Conservation (phyloP, 768 basidiomycete genomes). For the Boletus sp. region DNA sequence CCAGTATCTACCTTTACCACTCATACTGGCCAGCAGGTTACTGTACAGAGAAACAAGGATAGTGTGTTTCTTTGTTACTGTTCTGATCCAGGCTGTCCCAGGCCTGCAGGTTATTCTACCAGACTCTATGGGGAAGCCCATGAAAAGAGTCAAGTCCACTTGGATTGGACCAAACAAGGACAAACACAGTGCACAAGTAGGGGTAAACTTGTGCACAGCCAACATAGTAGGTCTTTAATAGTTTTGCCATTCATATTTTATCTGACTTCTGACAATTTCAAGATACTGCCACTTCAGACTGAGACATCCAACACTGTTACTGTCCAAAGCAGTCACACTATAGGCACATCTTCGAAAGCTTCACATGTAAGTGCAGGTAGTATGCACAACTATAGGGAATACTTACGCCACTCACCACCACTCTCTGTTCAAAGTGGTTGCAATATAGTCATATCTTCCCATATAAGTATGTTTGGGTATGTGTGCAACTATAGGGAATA, state of each 20-base stretch:
- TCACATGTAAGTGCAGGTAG: too few relatives aligned
- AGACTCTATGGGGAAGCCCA: not conserved
- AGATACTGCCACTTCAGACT: too few relatives aligned
- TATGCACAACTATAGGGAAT: too few relatives aligned
- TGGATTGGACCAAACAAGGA: not conserved
- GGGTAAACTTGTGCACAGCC: not conserved
- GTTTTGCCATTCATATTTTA: too few relatives aligned
- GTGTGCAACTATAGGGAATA: too few relatives aligned
- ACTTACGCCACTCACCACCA: too few relatives aligned
- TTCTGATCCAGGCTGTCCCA: not conserved
- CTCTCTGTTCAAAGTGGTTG: accelerated
- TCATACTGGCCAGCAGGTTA: not conserved
- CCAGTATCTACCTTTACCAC: not conserved
- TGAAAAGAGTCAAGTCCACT: not conserved
- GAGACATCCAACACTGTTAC: too few relatives aligned
- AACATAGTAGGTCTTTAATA: too few relatives aligned
- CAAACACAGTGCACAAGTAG: not conserved
- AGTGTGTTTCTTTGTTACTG: not conserved
- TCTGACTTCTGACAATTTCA: too few relatives aligned
- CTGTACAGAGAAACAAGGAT: not conserved
- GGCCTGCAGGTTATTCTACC: not conserved
- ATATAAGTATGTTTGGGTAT: too few relatives aligned
- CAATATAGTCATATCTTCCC: not conserved
- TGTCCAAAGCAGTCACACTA: too few relatives aligned
- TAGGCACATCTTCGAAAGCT: too few relatives aligned